Evolutionary conservation across 2,329 filamentous ascomycete species (phyloP).

Genomic region (Ceratocystiopsis brevicomis): DNA sequence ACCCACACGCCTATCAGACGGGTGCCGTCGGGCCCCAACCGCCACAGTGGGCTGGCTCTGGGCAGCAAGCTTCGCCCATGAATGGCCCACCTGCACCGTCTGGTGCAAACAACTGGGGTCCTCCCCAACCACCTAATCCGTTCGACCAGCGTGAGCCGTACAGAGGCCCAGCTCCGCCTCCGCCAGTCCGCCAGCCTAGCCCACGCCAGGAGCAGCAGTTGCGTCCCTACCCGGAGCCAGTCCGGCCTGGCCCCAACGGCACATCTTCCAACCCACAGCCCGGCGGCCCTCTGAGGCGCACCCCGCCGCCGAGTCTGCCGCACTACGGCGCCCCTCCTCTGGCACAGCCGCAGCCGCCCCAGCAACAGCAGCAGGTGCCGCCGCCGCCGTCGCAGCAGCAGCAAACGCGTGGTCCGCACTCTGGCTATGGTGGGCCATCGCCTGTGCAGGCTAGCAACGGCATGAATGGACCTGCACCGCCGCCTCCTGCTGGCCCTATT

Average conservation of each 20-base stretch:
- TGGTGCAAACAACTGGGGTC: conserved; percentile 37
- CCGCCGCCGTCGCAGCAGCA: conserved; percentile 24
- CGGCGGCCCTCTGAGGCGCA: conserved; percentile 35
- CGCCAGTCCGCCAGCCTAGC: conserved; percentile 54
- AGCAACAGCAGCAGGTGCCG: conserved; percentile 34
- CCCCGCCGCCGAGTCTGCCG: conserved; percentile 29
- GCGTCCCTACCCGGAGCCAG: conserved; percentile 49
- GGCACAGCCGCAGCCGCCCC: conserved; percentile 22
- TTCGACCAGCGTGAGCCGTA: conserved; percentile 62
- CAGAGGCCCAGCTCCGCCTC: conserved; percentile 37
- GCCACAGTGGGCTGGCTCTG: conserved; percentile 71
- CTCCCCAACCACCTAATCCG: conserved; percentile 59
- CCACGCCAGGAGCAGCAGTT: conserved; percentile 55
- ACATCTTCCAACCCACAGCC: conserved; percentile 9
- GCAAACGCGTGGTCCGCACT: conserved; percentile 35
- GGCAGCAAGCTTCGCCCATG: conserved; percentile 24
- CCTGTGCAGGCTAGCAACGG: conserved; percentile 22
- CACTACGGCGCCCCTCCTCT: conserved; percentile 35
- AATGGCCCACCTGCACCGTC: conserved; percentile 35
- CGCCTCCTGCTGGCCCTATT: conserved; percentile 30
- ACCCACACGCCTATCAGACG: conserved; percentile 82
- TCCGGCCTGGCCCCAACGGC: conserved; percentile 23
- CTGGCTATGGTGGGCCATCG: conserved; percentile 38
- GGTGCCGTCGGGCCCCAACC: conserved; percentile 68
- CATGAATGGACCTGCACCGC: conserved; percentile 28